Percentiles rank a stretch among this genome's conserved stretches.
phyloP scores from a whole-genome alignment of 345 rosid genomes.

The Hevea brasiliensis region DNA sequence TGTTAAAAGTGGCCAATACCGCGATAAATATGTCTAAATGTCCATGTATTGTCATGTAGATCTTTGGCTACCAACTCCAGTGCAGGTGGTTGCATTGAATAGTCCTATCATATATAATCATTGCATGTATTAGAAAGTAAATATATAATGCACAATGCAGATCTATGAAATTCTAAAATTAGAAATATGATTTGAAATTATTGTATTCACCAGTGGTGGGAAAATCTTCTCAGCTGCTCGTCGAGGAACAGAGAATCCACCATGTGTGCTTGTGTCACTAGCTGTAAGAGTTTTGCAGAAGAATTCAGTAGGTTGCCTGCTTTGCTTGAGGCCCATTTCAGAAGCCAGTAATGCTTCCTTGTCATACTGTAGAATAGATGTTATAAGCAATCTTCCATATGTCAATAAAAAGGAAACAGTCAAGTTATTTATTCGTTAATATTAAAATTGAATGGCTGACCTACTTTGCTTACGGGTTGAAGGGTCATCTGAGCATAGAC shows the following conservation, averaged over 20 bases:
- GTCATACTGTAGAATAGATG: slow-evolving; percentile 58
- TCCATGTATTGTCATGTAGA: slow-evolving; percentile 55
- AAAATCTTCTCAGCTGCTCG: slow-evolving; percentile 97
- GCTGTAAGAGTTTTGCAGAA: slow-evolving; percentile 98
- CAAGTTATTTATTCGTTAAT: not conserved
- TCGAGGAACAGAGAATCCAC: slow-evolving; percentile 97
- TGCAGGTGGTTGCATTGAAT: slow-evolving; percentile 59
- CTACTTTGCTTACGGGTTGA: slow-evolving; percentile 74
- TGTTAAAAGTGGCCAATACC: slow-evolving; percentile 33
- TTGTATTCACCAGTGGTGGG: slow-evolving; percentile 70
- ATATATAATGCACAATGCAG: not conserved
- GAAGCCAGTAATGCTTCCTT: slow-evolving; percentile 84
- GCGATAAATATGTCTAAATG: slow-evolving; percentile 61
- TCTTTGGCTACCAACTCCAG: slow-evolving; percentile 58
- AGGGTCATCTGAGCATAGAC: slow-evolving; percentile 84
- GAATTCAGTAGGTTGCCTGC: slow-evolving; percentile 82
- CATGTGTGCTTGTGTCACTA: slow-evolving; percentile 95
- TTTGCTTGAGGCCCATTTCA: slow-evolving; percentile 78
- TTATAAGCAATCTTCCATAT: slow-evolving; percentile 10
- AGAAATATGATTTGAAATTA: not conserved
- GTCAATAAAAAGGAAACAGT: not conserved
- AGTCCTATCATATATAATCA: slow-evolving; percentile 38
- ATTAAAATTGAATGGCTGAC: slow-evolving; percentile 38
- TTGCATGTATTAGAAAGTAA: slow-evolving; percentile 13
- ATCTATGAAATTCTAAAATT: slow-evolving; percentile 1